Evolutionary conservation across 2,329 filamentous ascomycete species (phyloP).

Genomic region (Graphiopsis chlorocephala): DNA sequence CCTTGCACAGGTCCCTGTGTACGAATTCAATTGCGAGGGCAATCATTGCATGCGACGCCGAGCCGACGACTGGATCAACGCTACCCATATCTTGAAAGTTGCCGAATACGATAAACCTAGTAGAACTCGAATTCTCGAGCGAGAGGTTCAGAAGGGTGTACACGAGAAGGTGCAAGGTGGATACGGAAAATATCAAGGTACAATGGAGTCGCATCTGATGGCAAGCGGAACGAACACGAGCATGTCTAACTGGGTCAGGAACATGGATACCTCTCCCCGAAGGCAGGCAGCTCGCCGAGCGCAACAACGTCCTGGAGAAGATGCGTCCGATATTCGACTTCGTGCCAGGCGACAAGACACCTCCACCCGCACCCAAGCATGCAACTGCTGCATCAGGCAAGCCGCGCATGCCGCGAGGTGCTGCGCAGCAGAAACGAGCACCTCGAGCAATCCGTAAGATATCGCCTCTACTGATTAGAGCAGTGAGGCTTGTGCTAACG

Average conservation of each 20-base stretch:
- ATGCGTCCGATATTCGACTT: constrained; percentile 87
- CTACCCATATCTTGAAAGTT: constrained; percentile 97
- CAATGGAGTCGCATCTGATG: constrained; percentile 20
- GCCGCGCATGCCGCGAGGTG: constrained; percentile 67
- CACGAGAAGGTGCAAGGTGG: constrained; percentile 98
- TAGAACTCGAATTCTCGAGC: constrained; percentile 88
- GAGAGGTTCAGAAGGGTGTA: constrained; percentile 92
- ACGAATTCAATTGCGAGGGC: constrained; percentile 81
- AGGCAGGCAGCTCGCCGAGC: constrained; percentile 76
- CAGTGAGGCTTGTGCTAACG: not conserved
- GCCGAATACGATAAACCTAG: constrained; percentile 97
- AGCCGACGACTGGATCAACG: constrained; percentile 96
- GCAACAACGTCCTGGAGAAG: constrained; percentile 82
- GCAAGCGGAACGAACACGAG: not conserved
- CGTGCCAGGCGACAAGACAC: constrained; percentile 77
- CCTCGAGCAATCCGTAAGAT: constrained; percentile 20
- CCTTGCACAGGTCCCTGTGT: constrained; percentile 75
- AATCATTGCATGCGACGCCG: constrained; percentile 97
- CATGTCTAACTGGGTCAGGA: constrained; percentile 50
- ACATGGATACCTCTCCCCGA: constrained; percentile 92
- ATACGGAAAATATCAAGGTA: constrained; percentile 97
- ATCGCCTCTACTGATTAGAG: not conserved
- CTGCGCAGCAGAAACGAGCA: constrained; percentile 23
- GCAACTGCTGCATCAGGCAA: constrained; percentile 68
- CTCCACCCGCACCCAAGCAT: constrained; percentile 91